Evolutionary conservation across 2,329 filamentous ascomycete genomes (phyloP), one percentile per base, ranked within the genome.

Genomic region (Aureobasidium subglaciale): DNA sequence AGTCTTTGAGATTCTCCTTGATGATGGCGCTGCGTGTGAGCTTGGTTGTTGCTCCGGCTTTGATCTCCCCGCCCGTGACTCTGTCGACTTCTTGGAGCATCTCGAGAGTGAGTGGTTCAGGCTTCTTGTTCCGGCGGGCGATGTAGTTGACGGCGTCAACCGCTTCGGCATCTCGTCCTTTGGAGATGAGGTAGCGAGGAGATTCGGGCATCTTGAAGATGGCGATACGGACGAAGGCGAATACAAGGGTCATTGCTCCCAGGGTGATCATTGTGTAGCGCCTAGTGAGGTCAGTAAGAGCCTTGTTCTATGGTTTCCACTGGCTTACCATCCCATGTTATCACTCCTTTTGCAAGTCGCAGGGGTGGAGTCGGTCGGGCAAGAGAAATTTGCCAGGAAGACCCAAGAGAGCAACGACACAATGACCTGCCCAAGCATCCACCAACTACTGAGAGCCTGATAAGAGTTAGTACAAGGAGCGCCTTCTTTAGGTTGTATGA

Each of bases 221-320:
- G 69, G 90, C 85, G 75, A 90, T 90, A n/a, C 90, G 88, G 59
- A 84, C 68, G 64, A 91, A 93, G 85, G 93, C 90, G 70, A 76
- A 68, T 59, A 93, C 82, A 0, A 88, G 92, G 50, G 83, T 71
- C 32, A 85, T 73, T 11, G 41, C 25, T 16, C 41, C 41, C 11
- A 43, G 41, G n/a, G 41, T 30, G 41, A 43, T 43, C 41, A 43
- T 43, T 3, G 24, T 30, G 25, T 43, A 43, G 18, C 41, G 41
- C 41, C 41, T 30, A 3, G 2, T 3, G 10, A 11, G n/a, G 41
- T 43, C 24, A 43, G 41, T 11, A 18, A n/a, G n/a, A n/a, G n/a
- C n/a, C 15, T 18, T 45, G 89, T 89, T 22, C 91, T 82, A 1
- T 84, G 83, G 52, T 85, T 74, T 52, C 89, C 74, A 53, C 90